Evolutionary conservation across 768 basidiomycete genomes (phyloP), one percentile per base, ranked within the genome.

Genomic region (Boletus speciosus): DNA sequence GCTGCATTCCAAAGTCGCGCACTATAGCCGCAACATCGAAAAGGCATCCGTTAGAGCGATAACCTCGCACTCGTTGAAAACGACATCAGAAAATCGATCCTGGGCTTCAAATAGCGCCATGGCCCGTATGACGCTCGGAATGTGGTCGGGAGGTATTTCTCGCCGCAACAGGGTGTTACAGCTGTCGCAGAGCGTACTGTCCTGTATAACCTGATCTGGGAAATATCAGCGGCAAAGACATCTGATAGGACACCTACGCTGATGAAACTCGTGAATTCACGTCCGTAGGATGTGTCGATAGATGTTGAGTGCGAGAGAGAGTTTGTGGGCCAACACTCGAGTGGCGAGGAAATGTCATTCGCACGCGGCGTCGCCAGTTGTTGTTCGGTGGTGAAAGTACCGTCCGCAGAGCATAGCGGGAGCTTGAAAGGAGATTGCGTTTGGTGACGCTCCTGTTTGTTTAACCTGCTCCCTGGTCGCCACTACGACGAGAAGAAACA

Each of bases 51-150:
- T 58, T 43, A 67, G 52, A 4, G 59, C 27, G 4, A 35, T 35
- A 36, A 67, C 31, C 1, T 66, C 62, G 38, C 25, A 40, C 29
- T 66, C 65, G 36, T 51, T 25, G 44, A 54, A 48, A 23, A 16
- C 32, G 25, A 53, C 36, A 16, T 43, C 49, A 1, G 47, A 34
- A 3, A 55, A 36, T 43, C 31, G 52, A 36, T 60, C 54, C 21
- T 58, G 60, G 9, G 46, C 50, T 44, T 59, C 55, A 35, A 65
- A 59, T 12, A 67, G 32, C 4, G 55, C 29, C 4, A 66, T 19
- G 15, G 65, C 62, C 15, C 62, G 62, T 52, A 66, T 52, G 49
- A 64, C 59, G 39, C 56, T 58, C 25, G 62, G 65, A n/a, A 64
- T 57, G 15, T 64, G 55, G 11, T 61, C 61, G 5, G 55, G 25